Conservation (phyloP, 1,139 yeast species). For the Meyerozyma elateridarum region DNA sequence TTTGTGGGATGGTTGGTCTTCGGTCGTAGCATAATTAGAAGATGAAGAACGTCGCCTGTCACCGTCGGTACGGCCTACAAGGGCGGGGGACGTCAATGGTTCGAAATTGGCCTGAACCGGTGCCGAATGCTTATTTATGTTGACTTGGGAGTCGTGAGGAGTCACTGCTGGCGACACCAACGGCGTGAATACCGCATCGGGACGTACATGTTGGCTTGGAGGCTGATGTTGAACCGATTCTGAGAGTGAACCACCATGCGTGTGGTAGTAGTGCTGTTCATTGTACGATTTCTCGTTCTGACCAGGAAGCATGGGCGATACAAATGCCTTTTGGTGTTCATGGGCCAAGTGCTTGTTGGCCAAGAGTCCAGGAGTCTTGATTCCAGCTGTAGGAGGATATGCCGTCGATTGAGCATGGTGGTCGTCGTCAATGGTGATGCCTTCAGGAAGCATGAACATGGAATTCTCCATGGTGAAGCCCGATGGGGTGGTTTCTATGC, state of each 20-base stretch:
- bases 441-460: slow-evolving; percentile 12
- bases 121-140: slow-evolving; percentile 20
- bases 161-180: slow-evolving; percentile 71
- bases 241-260: slow-evolving; percentile 16
- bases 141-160: slow-evolving; percentile 46
- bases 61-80: slow-evolving; percentile 38
- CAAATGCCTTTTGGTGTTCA: slow-evolving; percentile 15
- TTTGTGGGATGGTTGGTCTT: slow-evolving; percentile 23
- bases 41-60: slow-evolving; percentile 35
- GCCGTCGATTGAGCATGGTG: slow-evolving; percentile 9
- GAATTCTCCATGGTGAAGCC: slow-evolving; percentile 8
- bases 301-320: slow-evolving; percentile 40
- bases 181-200: slow-evolving; percentile 63
- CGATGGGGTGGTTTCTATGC: slow-evolving; percentile 3
- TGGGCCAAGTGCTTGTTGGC: slow-evolving; percentile 5
- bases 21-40: slow-evolving; percentile 29
- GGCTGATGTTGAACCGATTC: slow-evolving; percentile 13
- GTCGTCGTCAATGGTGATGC: slow-evolving; percentile 7
- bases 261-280: slow-evolving; percentile 40
- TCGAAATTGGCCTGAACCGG: slow-evolving; percentile 37
- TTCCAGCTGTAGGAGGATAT: slow-evolving; percentile 14
- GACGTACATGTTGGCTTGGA: slow-evolving; percentile 31
- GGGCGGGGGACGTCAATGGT: slow-evolving; percentile 63
- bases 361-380: slow-evolving; percentile 13
- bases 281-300: slow-evolving; percentile 42